Evolutionary conservation across 129 eudicot genomes (phyloP).

Genomic region (Chrysanthemum makinoi): DNA sequence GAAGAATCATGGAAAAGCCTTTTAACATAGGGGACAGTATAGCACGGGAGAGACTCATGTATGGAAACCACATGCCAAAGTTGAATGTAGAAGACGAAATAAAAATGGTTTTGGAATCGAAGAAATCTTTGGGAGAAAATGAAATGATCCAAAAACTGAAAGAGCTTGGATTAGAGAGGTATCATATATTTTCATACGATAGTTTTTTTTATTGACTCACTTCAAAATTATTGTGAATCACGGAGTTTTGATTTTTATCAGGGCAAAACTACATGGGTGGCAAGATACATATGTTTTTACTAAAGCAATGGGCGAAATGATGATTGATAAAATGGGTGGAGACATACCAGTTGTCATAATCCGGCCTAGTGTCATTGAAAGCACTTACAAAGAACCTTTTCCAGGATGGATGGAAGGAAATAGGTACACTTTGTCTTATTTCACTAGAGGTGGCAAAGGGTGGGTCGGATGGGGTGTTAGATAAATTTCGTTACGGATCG

Average conservation of each 20-base stretch:
- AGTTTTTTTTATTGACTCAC: background rate
- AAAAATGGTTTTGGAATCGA: conserved; percentile 56
- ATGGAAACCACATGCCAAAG: conserved; percentile 41
- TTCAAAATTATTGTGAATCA: background rate
- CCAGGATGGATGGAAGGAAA: conserved; percentile 99
- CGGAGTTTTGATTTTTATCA: conserved; percentile 15
- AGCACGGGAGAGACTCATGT: conserved; percentile 53
- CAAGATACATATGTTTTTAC: conserved; percentile 97
- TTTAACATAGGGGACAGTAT: conserved; percentile 77
- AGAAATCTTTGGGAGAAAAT: conserved; percentile 47
- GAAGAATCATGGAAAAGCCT: conserved; percentile 80
- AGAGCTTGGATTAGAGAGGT: conserved; percentile 84
- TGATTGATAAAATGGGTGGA: conserved; percentile 82
- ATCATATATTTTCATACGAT: background rate
- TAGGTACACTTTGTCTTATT: conserved; percentile 41
- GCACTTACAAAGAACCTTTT: conserved; percentile 93
- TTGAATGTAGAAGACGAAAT: conserved; percentile 78
- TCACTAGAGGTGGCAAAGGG: background rate
- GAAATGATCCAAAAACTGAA: conserved; percentile 57
- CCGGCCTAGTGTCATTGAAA: conserved; percentile 94
- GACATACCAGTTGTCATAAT: conserved; percentile 87
- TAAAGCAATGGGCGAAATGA: conserved; percentile 99
- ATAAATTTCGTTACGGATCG: background rate
- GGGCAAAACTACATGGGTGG: conserved; percentile 94
- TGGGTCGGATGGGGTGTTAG: no score